These are phyloP conservation scores for Anacardium occidentale DNA, from an alignment of 345 rosid genomes.

Conservation along the genomic window DNA sequence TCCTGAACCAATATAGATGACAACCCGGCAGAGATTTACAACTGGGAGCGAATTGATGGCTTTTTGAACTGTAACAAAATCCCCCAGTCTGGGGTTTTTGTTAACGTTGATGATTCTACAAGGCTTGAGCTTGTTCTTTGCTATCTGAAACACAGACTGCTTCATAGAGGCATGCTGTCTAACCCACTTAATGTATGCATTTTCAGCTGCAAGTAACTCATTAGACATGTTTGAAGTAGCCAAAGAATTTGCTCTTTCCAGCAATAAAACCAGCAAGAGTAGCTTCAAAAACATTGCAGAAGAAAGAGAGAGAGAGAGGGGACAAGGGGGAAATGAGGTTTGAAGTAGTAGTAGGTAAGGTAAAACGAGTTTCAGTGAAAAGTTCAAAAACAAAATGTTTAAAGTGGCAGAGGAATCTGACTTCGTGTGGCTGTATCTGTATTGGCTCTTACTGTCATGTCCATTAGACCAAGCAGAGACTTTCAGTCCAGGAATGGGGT, in stretches of 20 bases:
- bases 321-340: neutral
- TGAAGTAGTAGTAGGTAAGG: constrained; percentile 10
- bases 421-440: constrained; percentile 14
- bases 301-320: neutral
- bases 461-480: constrained; percentile 18
- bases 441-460: constrained; percentile 10
- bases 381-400: neutral
- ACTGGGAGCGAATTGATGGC: constrained; percentile 37
- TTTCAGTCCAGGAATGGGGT: neutral
- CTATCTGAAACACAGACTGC: constrained; percentile 25
- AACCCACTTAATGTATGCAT: constrained; percentile 36
- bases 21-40: constrained; percentile 39
- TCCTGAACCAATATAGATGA: constrained; percentile 35
- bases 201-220: constrained; percentile 22
- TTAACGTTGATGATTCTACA: constrained; percentile 34
- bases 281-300: constrained; percentile 28
- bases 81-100: constrained; percentile 20
- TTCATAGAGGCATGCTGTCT: constrained; percentile 26
- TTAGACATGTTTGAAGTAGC: constrained; percentile 17
- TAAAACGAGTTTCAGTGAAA: neutral
- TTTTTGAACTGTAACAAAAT: constrained; percentile 28
- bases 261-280: constrained; percentile 25
- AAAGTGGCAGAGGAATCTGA: constrained; percentile 21
- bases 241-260: constrained; percentile 21
- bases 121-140: constrained; percentile 33